Evolutionary conservation across 2,329 filamentous ascomycete species (phyloP), one percentile per base, ranked within the genome.

Genomic region (Purpureocillium takamizusanense): DNA sequence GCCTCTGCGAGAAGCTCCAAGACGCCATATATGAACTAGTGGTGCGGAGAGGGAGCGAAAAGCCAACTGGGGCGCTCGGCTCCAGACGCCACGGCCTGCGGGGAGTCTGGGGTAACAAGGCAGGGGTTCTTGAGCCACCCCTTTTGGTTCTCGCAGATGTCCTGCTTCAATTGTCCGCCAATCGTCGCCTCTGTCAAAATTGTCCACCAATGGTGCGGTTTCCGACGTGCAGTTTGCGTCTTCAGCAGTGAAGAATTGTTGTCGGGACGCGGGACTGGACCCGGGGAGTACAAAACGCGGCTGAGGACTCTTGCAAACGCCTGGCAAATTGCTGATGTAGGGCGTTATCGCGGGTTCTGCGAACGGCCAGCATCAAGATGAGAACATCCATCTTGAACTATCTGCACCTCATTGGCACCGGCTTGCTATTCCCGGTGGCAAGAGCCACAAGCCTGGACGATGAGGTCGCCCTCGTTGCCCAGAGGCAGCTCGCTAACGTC

Each of bases 401-500:
- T 18, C n/a, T 40, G 4, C 11, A 27, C 33, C 33, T 37, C 17
- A 29, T 33, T 7, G 35, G 31, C 39, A 15, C 23, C 10, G n/a
- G 32, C 25, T 10, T 31, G 16, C 12, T 33, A n/a, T 12, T 33
- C 16, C 7, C 28, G 2, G 36, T 33, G 9, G 35, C 14, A 8
- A 10, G 31, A 3, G 23, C n/a, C 13, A 35, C 32, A 14, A 27
- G 12, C 14, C 12, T 23, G 33, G 38, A 45, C 27, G 41, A 42
- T 16, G 34, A 44, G 31, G 37, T 50, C 23, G 41, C 36, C 17
- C 23, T 46, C 28, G 37, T 51, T 16, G 35, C 46, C 1, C 35
- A 41, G 38, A 40, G 46, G 6, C 42, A 47, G 12, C 41, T 46
- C 6, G 44, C 41, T n/a, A 46, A 51, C 25, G 36, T 51, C 2